A percentile compares a stretch with the other conserved stretches of the same genome.
Evolutionary conservation across 2,329 filamentous ascomycete species (phyloP).

Genomic region (Fusarium redolens): DNA sequence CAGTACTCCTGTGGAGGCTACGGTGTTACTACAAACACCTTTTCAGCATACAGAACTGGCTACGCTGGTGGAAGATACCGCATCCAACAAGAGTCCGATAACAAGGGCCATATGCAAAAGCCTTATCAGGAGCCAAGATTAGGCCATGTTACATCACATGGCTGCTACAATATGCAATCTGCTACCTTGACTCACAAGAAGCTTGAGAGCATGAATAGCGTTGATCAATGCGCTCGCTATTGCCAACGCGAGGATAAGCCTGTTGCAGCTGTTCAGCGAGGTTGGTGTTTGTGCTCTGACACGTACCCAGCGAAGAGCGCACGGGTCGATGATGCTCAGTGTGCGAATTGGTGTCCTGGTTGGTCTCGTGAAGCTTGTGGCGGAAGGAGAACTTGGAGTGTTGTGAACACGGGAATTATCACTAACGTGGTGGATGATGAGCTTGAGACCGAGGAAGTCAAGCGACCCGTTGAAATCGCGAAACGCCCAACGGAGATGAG

Average conservation of each 20-base stretch:
- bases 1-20: background rate
- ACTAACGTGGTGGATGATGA: background rate
- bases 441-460: fast-evolving
- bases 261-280: background rate
- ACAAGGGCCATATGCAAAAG: background rate
- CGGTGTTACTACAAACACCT: background rate
- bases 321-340: background rate
- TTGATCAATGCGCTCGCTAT: background rate
- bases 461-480: background rate
- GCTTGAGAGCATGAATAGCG: background rate
- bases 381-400: background rate
- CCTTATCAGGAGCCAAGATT: background rate
- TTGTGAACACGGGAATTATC: background rate
- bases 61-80: background rate
- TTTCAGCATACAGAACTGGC: background rate
- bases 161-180: slow-evolving; percentile 1
- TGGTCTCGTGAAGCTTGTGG: background rate
- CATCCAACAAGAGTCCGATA: background rate
- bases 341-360: background rate
- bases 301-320: background rate
- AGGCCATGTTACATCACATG: background rate
- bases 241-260: background rate
- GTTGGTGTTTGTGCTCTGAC: background rate
- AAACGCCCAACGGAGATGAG: fast-evolving
- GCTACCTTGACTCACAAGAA: background rate